Base-by-base conservation (phyloP, 1,284 basidiomycete genomes). In the Cerrena zonata region DNA sequence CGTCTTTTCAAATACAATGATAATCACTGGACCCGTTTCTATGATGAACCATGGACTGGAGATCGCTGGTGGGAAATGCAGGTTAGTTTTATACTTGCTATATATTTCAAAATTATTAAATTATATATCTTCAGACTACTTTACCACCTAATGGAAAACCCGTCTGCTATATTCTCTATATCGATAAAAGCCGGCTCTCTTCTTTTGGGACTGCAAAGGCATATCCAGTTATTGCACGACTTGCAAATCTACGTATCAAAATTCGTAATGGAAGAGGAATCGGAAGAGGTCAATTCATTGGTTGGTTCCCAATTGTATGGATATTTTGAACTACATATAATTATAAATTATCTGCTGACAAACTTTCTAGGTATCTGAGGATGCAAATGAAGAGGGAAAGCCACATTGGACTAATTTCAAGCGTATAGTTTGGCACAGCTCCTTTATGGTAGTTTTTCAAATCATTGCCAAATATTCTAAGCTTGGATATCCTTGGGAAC, bases 301-400 rank as follows among this genome's bases (percentile, higher is more conserved):
- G 74, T 0, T 77, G 71, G 69, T 51, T 77, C 5, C 73, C 73
- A 40, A 65, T 76, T 42, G 71, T 77, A 63, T 53, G 11, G 39
- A 3, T 2, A 22, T 15, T 34, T 7, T 34, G 40, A 23, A 2
- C 21, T 25, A 24, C n/a, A 24, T 45, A 36, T 10, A 19, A 37
- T 48, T 7, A 4, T 30, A 13, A n/a, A 49, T 21, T n/a, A n/a
- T 47, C 49, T 27, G 34, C 45, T 42, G 26, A 21, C 39, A 53
- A n/a, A n/a, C n/a, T n/a, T n/a, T n/a, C n/a, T n/a, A n/a, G 50
- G 57, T 62, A 19, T 27, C 44, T 2, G 59, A 64, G n/a, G 55
- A 60, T 18, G 45, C 47, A 2, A 39, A 50, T 1, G 41, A 63
- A 5, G 42, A 49, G 10, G 50, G 52, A 11, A 63, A 62, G 26